These are phyloP conservation scores for Podospora appendiculata DNA, from an alignment of 495 filamentous ascomycete species.

Conservation along the genomic window DNA sequence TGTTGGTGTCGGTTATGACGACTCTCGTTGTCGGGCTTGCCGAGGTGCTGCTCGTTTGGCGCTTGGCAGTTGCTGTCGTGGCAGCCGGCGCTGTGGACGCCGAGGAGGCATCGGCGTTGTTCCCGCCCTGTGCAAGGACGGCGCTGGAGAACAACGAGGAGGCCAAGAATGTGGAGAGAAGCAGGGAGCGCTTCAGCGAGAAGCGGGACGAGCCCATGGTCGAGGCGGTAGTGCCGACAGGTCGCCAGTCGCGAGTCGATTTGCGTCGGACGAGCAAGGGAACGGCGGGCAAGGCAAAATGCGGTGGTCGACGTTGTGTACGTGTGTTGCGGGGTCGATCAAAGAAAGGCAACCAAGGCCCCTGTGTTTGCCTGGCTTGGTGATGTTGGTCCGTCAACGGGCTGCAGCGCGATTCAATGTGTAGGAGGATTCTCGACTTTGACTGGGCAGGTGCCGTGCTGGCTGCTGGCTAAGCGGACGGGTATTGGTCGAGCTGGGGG, in stretches of 20 bases:
- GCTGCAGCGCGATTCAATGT: conserved; percentile 7
- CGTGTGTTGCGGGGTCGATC: too few species aligned
- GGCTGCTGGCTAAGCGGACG: background rate
- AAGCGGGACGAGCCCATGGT: conserved; percentile 19
- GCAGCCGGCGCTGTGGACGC: background rate
- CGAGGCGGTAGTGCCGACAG: background rate
- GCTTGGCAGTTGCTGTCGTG: conserved; percentile 4
- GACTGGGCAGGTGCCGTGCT: background rate
- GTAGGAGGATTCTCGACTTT: too few species aligned
- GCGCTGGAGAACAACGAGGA: conserved; percentile 20
- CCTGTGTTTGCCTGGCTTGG: background rate
- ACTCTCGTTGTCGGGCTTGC: background rate
- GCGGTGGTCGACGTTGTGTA: too few species aligned
- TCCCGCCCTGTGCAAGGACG: conserved; percentile 26
- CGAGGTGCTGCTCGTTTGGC: background rate
- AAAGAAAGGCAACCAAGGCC: too few species aligned
- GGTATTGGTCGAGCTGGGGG: too few species aligned
- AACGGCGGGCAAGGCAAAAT: too few species aligned
- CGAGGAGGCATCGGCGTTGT: conserved; percentile 1
- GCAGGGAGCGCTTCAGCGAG: conserved; percentile 28
- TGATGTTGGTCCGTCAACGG: conserved; percentile 10
- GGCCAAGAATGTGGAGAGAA: conserved; percentile 24
- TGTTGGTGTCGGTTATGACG: background rate
- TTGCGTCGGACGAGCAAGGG: too few species aligned
- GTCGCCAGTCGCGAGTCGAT: too few species aligned